These are phyloP conservation scores for Talaromyces sp. DNA, from an alignment of 2,329 filamentous ascomycete species.

Conservation along the genomic window DNA sequence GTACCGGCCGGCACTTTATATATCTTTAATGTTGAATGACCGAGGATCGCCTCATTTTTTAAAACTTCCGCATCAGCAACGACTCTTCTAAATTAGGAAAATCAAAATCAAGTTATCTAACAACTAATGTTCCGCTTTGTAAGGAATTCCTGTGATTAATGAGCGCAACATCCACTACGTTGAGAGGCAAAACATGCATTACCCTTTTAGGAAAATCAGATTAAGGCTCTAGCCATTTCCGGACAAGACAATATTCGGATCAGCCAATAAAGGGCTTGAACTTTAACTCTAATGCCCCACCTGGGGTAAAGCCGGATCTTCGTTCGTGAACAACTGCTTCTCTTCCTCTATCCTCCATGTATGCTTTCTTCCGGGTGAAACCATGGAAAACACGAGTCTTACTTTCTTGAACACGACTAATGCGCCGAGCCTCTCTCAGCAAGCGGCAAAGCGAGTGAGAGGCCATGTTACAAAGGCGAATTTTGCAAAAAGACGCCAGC, in stretches of 20 bases:
- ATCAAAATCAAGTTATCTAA: not conserved
- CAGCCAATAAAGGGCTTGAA: not conserved
- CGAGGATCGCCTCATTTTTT: not conserved
- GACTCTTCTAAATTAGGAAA: not conserved
- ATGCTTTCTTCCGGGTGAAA: not conserved
- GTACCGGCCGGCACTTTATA: not conserved
- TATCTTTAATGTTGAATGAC: not conserved
- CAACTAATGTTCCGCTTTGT: not conserved
- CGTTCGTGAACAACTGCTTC: not conserved
- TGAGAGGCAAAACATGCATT: not conserved
- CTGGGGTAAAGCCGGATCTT: not conserved
- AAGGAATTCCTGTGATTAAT: not conserved
- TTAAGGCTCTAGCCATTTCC: not conserved
- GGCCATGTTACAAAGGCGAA: slow-evolving; percentile 9
- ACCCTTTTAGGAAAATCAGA: slow-evolving; percentile 5
- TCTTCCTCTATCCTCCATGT: not conserved
- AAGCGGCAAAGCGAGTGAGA: slow-evolving; percentile 3
- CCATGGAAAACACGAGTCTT: not conserved
- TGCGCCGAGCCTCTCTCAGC: not conserved
- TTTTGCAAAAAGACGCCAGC: slow-evolving; percentile 5
- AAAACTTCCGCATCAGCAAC: not conserved
- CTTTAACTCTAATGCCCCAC: not conserved
- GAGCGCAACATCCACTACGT: not conserved
- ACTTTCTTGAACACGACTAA: slow-evolving; percentile 9
- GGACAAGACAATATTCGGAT: not conserved